Evolutionary conservation across 345 rosid species (phyloP).

Genomic region (Salix brachista): DNA sequence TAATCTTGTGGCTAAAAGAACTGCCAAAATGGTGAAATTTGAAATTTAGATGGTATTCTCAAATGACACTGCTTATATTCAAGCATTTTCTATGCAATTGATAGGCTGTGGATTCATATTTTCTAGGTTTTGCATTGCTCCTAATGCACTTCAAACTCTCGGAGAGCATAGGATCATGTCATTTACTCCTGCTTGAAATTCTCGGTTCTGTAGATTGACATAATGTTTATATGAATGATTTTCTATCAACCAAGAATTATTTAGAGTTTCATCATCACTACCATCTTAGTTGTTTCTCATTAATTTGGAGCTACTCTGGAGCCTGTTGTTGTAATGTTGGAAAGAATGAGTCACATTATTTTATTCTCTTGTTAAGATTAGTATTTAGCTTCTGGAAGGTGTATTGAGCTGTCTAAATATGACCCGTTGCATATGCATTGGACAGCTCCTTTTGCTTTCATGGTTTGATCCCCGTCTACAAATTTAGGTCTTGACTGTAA

Average conservation of each 20-base stretch:
- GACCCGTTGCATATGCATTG: neutral
- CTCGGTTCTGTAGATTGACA: neutral
- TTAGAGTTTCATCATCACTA: neutral
- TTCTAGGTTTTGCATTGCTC: neutral
- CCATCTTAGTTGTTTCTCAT: neutral
- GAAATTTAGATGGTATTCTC: neutral
- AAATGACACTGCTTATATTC: neutral
- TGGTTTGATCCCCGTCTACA: neutral
- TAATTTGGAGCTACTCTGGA: neutral
- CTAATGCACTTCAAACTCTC: neutral
- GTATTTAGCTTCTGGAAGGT: neutral
- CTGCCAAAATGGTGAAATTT: neutral
- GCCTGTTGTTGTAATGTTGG: neutral
- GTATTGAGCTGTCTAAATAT: neutral
- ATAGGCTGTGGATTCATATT: neutral
- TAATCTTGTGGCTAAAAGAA: neutral
- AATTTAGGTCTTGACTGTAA: neutral
- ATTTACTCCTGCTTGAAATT: slow-evolving; percentile 1
- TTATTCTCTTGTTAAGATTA: neutral
- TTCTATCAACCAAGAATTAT: neutral
- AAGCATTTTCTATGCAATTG: neutral
- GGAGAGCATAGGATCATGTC: neutral
- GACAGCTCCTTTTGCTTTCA: neutral
- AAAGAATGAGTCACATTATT: neutral
- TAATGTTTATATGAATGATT: neutral